Evolutionary conservation across 2,329 filamentous ascomycete species (phyloP), one percentile per base, ranked within the genome.

Genomic region (Coleophoma cylindrospora): DNA sequence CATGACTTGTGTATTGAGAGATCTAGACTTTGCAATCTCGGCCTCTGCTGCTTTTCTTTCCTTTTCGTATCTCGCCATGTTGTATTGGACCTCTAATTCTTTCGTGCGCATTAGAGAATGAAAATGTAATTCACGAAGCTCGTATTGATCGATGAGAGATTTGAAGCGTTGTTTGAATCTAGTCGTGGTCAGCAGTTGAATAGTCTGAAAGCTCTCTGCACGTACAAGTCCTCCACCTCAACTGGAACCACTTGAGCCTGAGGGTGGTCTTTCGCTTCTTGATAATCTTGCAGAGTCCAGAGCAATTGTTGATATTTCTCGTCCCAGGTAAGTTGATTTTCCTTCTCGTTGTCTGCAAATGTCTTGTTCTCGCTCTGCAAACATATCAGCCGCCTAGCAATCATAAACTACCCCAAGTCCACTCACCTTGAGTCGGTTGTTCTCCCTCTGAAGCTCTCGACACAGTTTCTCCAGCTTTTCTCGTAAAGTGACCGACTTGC

Each of bases 391-490:
- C 45, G 48, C 45, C 22, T 45, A 50, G 43, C 47, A 46, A 49
- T 40, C 59, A 57, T 48, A 45, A 51, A 27, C 47, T 34, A 49
- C 46, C 19, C 22, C 34, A 34, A 6, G 19, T 32, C 21, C 45
- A 57, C 62, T 48, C 70, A 94, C 89, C 86, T 97, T 97, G 57
- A 99, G 83, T 72, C 95, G 95, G 71, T 97, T 97, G 69, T 99
- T 99, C 65, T 99, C 94, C 62, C 92, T 88, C 53, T 95, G 94
- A 49, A 99, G 78, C 68, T 99, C 94, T 50, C 94, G 79, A 62
- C 91, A 96, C 33, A 99, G 76, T 67, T 97, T 99, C 70, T 99
- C 94, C 43, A 99, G 75, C 71, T 97, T 97, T 68, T 97, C 91
- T 68, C 95, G 96, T 65, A 97, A 82, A 1, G 86, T 87, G 17